phyloP scores from a whole-genome alignment of 306 rosid species.

The Medicago truncatula region MtrunA17r5.0-ANR NC_053048.1:42868501-42869000 shows the following conservation, averaged over 20 bases:
- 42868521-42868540: conserved; percentile 2
- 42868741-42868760: not conserved
- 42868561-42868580: not conserved
- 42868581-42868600: not conserved
- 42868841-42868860: not conserved
- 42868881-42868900: conserved; percentile 14
- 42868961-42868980: conserved; percentile 23
- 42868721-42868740: not conserved
- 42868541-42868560: not conserved
- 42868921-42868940: conserved; percentile 26
- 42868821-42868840: not conserved
- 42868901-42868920: not conserved
- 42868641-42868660: not conserved
- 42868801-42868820: not conserved
- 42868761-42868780: not conserved
- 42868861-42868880: conserved; percentile 9
- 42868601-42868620: not conserved
- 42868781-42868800: not conserved
- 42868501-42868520: not conserved
- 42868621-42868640: not conserved
- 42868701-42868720: not conserved
- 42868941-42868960: conserved; percentile 40
- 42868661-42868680: conserved; percentile 9
- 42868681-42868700: not conserved
- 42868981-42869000: not conserved